A percentile compares a stretch with the other conserved stretches of the same genome.
These are phyloP conservation scores for Clarireedia monteithiana DNA, from an alignment of 2,329 filamentous ascomycete genomes.

Conservation along the genomic window DNA sequence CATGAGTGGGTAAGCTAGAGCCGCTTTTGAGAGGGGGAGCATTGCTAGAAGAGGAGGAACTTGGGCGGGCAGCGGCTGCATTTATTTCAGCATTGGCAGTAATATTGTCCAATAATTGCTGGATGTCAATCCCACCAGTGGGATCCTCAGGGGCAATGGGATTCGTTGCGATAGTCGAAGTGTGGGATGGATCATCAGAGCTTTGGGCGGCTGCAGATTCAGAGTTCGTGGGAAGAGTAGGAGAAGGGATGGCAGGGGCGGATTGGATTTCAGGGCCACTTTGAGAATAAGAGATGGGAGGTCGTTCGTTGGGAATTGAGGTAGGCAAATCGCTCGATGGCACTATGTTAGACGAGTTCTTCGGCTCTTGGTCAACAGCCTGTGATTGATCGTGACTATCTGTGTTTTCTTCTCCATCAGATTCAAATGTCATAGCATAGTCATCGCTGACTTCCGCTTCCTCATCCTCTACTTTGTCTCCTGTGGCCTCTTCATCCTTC, in stretches of 20 bases:
- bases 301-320: slow-evolving; percentile 13
- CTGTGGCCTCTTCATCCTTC: slow-evolving; percentile 18
- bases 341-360: slow-evolving; percentile 19
- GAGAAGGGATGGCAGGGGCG: slow-evolving; percentile 18
- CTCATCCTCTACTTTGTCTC: slow-evolving; percentile 16
- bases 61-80: slow-evolving; percentile 19
- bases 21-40: slow-evolving; percentile 18
- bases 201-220: slow-evolving; percentile 16
- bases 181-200: slow-evolving; percentile 7
- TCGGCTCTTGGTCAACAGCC: slow-evolving; percentile 24
- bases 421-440: slow-evolving; percentile 32
- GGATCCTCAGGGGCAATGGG: slow-evolving; percentile 20
- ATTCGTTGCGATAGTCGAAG: slow-evolving; percentile 15
- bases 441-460: slow-evolving; percentile 27
- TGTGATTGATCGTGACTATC: slow-evolving; percentile 29
- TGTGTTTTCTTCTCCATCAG: slow-evolving; percentile 28
- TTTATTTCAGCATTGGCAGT: slow-evolving; percentile 31
- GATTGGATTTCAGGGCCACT: slow-evolving; percentile 16
- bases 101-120: slow-evolving; percentile 31
- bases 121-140: slow-evolving; percentile 30
- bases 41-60: slow-evolving; percentile 17
- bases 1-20: slow-evolving; percentile 26
- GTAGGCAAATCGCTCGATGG: slow-evolving; percentile 16
- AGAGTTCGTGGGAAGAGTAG: slow-evolving; percentile 12
- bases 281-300: slow-evolving; percentile 13